These are phyloP conservation scores for Aspergillus tamarii DNA, from an alignment of 2,329 filamentous ascomycete genomes.

Conservation along the genomic window DNA sequence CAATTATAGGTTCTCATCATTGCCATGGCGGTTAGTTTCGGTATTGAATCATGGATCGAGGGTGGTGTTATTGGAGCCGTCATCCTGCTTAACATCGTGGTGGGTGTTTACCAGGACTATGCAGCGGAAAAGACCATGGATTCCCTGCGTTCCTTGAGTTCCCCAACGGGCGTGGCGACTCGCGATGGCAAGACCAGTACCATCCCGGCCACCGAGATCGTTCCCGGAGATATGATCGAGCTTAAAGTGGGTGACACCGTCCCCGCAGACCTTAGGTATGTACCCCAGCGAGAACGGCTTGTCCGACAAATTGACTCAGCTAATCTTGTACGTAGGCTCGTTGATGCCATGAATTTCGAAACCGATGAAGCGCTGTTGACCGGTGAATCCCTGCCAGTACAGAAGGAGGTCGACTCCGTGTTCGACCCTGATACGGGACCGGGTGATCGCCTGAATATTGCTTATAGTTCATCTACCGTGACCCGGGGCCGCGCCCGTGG, in stretches of 20 bases:
- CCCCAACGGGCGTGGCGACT: slow-evolving; percentile 61
- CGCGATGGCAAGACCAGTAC: slow-evolving; percentile 60
- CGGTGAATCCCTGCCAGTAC: slow-evolving; percentile 64
- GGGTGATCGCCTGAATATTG: slow-evolving; percentile 64
- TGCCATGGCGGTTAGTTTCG: slow-evolving; percentile 69
- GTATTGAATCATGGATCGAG: slow-evolving; percentile 61
- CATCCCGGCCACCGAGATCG: slow-evolving; percentile 61
- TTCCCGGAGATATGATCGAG: slow-evolving; percentile 63
- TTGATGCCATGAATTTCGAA: slow-evolving; percentile 71
- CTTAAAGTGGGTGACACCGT: slow-evolving; percentile 64
- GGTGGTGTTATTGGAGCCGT: slow-evolving; percentile 63
- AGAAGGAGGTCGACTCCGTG: slow-evolving; percentile 50
- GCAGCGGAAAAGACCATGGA: slow-evolving; percentile 66
- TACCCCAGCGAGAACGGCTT: neutral
- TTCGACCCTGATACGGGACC: slow-evolving; percentile 59
- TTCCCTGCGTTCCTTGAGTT: slow-evolving; percentile 59
- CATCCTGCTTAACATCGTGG: slow-evolving; percentile 60
- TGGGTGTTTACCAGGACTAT: slow-evolving; percentile 65
- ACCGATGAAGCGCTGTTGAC: slow-evolving; percentile 71
- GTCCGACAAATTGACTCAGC: neutral
- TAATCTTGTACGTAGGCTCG: slow-evolving; percentile 35
- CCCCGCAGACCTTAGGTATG: slow-evolving; percentile 62
- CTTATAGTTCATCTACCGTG: slow-evolving; percentile 64
- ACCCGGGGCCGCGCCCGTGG: slow-evolving; percentile 63
- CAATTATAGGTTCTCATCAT: slow-evolving; percentile 70